phyloP scores from a whole-genome alignment of 2,329 filamentous ascomycete genomes.

The Aureobasidium leucospermi region DNA sequence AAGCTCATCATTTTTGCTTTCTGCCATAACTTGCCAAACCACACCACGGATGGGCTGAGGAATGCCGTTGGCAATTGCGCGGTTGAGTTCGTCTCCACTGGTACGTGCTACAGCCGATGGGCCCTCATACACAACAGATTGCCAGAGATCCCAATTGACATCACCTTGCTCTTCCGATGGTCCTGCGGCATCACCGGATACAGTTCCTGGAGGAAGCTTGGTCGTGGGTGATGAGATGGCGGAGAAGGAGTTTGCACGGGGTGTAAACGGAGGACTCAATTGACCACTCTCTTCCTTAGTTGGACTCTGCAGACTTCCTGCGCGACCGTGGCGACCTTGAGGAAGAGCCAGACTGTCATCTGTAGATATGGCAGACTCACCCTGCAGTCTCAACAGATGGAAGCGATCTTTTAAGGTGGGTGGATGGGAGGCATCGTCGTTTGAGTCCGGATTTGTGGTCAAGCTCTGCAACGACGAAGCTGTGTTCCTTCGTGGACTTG shows the following conservation, averaged over 20 bases:
- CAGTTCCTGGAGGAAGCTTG: constrained; percentile 74
- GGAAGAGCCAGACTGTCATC: constrained; percentile 12
- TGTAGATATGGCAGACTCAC: constrained; percentile 15
- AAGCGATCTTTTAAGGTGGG: constrained; percentile 72
- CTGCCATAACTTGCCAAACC: constrained; percentile 94
- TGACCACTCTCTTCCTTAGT: constrained; percentile 26
- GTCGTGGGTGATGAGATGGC: constrained; percentile 39
- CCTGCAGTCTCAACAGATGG: constrained; percentile 66
- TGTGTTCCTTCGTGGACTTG: constrained; percentile 59
- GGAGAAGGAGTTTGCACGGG: constrained; percentile 19
- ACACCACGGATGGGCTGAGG: constrained; percentile 94
- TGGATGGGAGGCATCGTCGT: constrained; percentile 43
- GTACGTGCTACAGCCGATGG: constrained; percentile 80
- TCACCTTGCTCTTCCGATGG: constrained; percentile 63
- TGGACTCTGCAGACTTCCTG: constrained; percentile 36
- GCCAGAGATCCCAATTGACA: constrained; percentile 99
- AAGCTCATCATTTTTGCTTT: constrained; percentile 87
- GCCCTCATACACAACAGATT: constrained; percentile 89
- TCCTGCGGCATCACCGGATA: constrained; percentile 69
- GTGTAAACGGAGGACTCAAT: constrained; percentile 2
- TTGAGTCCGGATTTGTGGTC: constrained; percentile 70
- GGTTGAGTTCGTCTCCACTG: constrained; percentile 82
- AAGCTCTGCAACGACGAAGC: constrained; percentile 72
- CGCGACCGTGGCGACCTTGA: constrained; percentile 27
- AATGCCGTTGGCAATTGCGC: constrained; percentile 86